Conservation (phyloP, 805 yeast genomes). For the Kazachstania kunashirensis region DNA sequence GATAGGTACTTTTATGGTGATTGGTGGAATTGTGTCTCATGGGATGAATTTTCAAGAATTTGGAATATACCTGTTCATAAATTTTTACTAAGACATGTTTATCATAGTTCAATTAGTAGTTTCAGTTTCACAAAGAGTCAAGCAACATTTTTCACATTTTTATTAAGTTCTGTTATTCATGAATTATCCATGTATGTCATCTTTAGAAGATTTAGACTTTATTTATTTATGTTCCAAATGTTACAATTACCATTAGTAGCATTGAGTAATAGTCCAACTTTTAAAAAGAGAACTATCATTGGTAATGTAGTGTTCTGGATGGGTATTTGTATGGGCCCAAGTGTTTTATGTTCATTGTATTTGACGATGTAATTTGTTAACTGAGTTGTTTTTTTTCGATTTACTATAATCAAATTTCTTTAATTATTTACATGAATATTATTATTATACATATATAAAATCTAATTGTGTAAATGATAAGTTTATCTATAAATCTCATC, state of each 20-base stretch:
- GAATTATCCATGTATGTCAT: conserved; percentile 89
- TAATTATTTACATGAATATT: not conserved
- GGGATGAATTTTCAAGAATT: conserved; percentile 87
- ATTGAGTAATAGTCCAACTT: conserved; percentile 47
- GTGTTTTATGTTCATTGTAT: conserved; percentile 76
- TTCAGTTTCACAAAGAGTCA: conserved; percentile 50
- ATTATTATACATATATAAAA: too few species aligned
- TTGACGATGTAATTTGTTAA: conserved; percentile 34
- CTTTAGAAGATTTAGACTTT: conserved; percentile 75
- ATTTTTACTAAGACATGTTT: conserved; percentile 84
- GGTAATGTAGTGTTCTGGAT: conserved; percentile 87
- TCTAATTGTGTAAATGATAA: not conserved
- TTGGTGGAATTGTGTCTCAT: conserved; percentile 95
- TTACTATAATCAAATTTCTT: not conserved
- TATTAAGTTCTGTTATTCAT: conserved; percentile 74
- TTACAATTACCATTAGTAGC: conserved; percentile 60
- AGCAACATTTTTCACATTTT: conserved; percentile 72
- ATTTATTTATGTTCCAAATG: conserved; percentile 74
- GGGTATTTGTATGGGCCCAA: conserved; percentile 84
- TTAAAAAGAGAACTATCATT: conserved; percentile 46
- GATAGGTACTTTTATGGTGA: conserved; percentile 90
- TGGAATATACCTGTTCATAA: conserved; percentile 95
- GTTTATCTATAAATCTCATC: conserved; percentile 72
- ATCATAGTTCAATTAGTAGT: conserved; percentile 79
- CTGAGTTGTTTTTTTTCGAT: not conserved